phyloP scores from a whole-genome alignment of 192 early-diverging fungal genomes.

The Obelidium mucronatum region DNA sequence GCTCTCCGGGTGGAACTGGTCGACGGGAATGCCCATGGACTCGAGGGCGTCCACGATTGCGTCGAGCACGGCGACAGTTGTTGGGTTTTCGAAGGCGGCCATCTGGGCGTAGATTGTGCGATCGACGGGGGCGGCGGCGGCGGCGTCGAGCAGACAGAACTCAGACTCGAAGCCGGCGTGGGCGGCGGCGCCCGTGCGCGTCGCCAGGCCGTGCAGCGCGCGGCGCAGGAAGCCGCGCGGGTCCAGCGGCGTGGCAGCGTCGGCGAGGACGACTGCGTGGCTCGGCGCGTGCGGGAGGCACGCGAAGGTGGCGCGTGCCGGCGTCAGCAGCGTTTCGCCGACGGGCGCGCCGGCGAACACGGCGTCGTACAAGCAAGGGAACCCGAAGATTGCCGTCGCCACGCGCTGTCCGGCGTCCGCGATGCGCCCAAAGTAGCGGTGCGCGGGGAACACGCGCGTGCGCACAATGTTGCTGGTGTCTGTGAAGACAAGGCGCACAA shows the following conservation, averaged over 20 bases:
- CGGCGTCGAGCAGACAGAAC: not conserved
- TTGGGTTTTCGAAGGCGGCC: not conserved
- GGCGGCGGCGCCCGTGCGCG: not conserved
- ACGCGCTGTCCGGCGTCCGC: not conserved
- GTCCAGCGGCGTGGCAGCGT: not conserved
- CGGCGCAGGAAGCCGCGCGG: not conserved
- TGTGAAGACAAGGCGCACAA: constrained; percentile 4
- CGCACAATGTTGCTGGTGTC: constrained; percentile 1
- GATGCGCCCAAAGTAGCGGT: not conserved
- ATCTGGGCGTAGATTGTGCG: not conserved
- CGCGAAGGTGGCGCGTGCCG: not conserved
- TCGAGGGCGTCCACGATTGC: not conserved
- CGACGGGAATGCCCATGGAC: constrained; percentile 1
- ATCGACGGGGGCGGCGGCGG: not conserved
- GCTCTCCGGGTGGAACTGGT: constrained; percentile 14
- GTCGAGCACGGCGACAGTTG: not conserved
- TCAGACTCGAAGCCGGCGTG: constrained; percentile 7
- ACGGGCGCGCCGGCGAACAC: not conserved
- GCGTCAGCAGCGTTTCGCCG: not conserved
- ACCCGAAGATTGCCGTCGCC: not conserved
- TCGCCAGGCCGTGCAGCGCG: not conserved
- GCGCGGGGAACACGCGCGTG: not conserved
- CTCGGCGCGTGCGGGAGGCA: not conserved
- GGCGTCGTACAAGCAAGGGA: constrained; percentile 5
- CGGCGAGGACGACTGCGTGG: not conserved